Evolutionary conservation across 2,329 filamentous ascomycete species (phyloP).

Genomic region (Monilinia laxa): DNA sequence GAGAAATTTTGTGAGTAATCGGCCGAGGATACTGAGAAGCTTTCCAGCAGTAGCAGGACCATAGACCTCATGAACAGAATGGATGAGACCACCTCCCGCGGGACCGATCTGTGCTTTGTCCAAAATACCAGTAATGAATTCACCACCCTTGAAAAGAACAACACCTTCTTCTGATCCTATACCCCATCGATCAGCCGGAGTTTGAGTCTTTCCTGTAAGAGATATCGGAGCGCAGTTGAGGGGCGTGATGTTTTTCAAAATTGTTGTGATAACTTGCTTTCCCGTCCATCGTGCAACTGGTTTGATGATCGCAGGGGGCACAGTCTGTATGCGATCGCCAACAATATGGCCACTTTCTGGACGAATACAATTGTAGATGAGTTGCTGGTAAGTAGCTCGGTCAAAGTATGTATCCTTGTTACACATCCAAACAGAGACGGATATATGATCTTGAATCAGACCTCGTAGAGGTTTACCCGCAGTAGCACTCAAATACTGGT

Average conservation of each 20-base stretch:
- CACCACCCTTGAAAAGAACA: slow-evolving; percentile 82
- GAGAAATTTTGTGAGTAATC: slow-evolving; percentile 83
- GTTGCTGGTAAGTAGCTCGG: slow-evolving; percentile 82
- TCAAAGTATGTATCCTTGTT: slow-evolving; percentile 90
- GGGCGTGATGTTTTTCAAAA: slow-evolving; percentile 89
- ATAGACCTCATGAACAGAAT: slow-evolving; percentile 90
- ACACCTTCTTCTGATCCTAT: slow-evolving; percentile 71
- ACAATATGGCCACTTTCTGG: slow-evolving; percentile 89
- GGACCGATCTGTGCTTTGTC: slow-evolving; percentile 96
- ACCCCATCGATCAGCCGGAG: slow-evolving; percentile 79
- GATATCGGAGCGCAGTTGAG: slow-evolving; percentile 72
- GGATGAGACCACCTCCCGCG: slow-evolving; percentile 80
- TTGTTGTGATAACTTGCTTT: slow-evolving; percentile 91
- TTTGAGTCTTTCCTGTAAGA: slow-evolving; percentile 75
- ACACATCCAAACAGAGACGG: slow-evolving; percentile 87
- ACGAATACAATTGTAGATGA: slow-evolving; percentile 86
- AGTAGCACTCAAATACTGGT: slow-evolving; percentile 93
- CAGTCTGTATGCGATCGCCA: slow-evolving; percentile 75
- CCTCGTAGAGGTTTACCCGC: slow-evolving; percentile 91
- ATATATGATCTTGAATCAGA: slow-evolving; percentile 97
- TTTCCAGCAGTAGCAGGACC: slow-evolving; percentile 84
- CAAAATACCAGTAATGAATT: slow-evolving; percentile 85
- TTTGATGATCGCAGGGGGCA: slow-evolving; percentile 79
- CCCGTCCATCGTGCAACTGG: slow-evolving; percentile 86
- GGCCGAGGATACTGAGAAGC: slow-evolving; percentile 83